Percentiles rank a stretch among this genome's conserved stretches.
These are phyloP conservation scores for California macrophylla DNA, from an alignment of 441 rosid species.

Conservation along the genomic window DNA sequence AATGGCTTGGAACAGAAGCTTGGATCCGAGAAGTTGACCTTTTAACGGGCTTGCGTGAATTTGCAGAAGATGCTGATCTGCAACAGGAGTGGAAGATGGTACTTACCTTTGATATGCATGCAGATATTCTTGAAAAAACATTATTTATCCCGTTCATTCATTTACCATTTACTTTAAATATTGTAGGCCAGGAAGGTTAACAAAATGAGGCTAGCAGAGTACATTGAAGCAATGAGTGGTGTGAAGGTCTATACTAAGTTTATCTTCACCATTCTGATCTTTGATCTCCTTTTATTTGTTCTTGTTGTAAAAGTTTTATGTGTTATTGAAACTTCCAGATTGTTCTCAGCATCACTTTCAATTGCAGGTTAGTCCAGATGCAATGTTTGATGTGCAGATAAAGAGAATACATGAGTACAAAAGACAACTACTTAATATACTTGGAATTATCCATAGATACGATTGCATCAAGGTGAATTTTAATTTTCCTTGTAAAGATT, in stretches of 20 bases:
- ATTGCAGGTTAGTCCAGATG: conserved; percentile 36
- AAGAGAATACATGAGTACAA: conserved; percentile 56
- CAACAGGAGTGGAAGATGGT: conserved; percentile 45
- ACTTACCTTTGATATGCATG: conserved; percentile 15
- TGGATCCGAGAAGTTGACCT: conserved; percentile 36
- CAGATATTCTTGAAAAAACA: conserved; percentile 9
- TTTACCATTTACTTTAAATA: background rate
- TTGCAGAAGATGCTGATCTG: conserved; percentile 29
- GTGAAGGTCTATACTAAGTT: conserved; percentile 32
- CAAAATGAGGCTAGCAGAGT: conserved; percentile 48
- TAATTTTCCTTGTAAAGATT: background rate
- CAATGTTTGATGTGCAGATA: conserved; percentile 54
- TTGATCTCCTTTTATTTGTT: background rate
- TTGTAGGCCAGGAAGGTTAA: conserved; percentile 42
- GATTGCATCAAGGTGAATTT: conserved; percentile 36
- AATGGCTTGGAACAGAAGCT: conserved; percentile 21
- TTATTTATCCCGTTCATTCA: conserved; percentile 5
- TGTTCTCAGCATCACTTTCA: conserved; percentile 10
- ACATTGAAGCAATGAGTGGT: conserved; percentile 48
- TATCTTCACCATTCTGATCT: conserved; percentile 3
- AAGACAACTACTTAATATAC: conserved; percentile 43
- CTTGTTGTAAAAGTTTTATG: background rate
- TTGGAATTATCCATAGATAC: conserved; percentile 42
- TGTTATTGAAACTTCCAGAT: conserved; percentile 11
- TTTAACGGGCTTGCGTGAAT: conserved; percentile 38